Conservation (phyloP, 1,284 basidiomycete species). For the Naganishia sp. region DNA sequence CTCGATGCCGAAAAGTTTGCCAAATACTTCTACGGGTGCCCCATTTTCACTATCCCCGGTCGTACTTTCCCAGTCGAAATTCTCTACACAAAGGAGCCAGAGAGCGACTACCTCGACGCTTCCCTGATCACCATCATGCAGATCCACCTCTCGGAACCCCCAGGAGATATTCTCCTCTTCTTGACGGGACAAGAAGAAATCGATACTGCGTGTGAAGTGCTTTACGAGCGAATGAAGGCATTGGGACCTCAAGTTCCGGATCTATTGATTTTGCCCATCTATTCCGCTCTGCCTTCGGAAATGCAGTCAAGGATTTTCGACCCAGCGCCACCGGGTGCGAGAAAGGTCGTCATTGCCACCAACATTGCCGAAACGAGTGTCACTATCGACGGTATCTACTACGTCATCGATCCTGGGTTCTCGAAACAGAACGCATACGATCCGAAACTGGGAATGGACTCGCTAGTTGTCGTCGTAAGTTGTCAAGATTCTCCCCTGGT, state of each 20-base stretch:
- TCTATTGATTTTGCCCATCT: conserved; percentile 93
- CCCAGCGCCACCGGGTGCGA: conserved; percentile 90
- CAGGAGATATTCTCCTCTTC: conserved; percentile 94
- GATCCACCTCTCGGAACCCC: conserved; percentile 96
- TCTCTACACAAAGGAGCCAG: conserved; percentile 97
- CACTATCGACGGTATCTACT: conserved; percentile 98
- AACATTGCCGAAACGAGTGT: conserved; percentile 99
- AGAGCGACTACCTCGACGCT: conserved; percentile 96
- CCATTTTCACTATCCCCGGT: conserved; percentile 99
- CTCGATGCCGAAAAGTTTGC: conserved; percentile 99
- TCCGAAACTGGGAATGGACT: conserved; percentile 96
- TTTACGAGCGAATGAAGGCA: conserved; percentile 97
- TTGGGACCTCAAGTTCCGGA: conserved; percentile 96
- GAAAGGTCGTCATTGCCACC: conserved; percentile 97
- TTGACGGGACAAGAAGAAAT: conserved; percentile 99
- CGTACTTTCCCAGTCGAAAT: conserved; percentile 98
- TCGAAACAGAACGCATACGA: conserved; percentile 99
- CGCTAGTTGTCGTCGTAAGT: conserved; percentile 81
- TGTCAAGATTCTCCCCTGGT: no score
- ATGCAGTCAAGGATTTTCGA: conserved; percentile 98
- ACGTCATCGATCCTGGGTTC: conserved; percentile 97
- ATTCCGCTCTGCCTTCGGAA: conserved; percentile 95
- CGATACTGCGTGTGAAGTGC: conserved; percentile 93
- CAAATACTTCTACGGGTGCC: conserved; percentile 96
- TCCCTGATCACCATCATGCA: conserved; percentile 99